Base-by-base conservation (phyloP, 1,284 basidiomycete species). In the Naganishia cerealis region DNA sequence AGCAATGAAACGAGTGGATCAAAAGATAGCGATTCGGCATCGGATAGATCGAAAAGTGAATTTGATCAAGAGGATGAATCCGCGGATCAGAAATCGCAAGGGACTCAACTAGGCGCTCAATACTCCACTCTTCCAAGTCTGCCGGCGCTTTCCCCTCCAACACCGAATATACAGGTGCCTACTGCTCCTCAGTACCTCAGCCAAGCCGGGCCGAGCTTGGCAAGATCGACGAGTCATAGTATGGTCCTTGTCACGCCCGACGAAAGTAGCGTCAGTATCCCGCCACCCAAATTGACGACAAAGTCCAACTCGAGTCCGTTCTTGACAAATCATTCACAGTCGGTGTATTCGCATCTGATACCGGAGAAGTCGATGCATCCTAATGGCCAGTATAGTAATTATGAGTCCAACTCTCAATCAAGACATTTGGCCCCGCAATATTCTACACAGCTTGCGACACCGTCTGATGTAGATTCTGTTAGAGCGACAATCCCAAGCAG, bases 111-210 rank as follows among this genome's bases (percentile, higher is more conserved):
- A 7, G 38, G 38, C 36, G 39, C 29, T 15, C 50, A n/a, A 24
- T 63, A 63, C n/a, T 18, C 50, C 15, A 52, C 18, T 12, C 18
- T 53, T 4, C 15, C 61, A 1, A 54, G 61, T 24, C 12, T 63
- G 13, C 61, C 61, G 6, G 61, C 50, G 46, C 38, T 63, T 16
- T 63, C 61, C 40, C 61, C 61, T n/a, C 61, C 61, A n/a, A 54
- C 61, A 16, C 61, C 61, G 13, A 46, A 33, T 29, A 12, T 15
- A 18, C 61, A 54, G 16, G 29, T 29, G 16, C 13, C 21, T 24
- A 24, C 61, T 21, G 38, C 33, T 12, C 33, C 39, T n/a, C 61
- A 50, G 21, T 53, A 53, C 29, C 10, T 38, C 26, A 24, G n/a
- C n/a, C 46, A 50, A 21, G 46, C n/a, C 46, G 61, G 50, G 26